phyloP scores from a whole-genome alignment of 2,329 filamentous ascomycete genomes.

The Fusarium agapanthi region DNA sequence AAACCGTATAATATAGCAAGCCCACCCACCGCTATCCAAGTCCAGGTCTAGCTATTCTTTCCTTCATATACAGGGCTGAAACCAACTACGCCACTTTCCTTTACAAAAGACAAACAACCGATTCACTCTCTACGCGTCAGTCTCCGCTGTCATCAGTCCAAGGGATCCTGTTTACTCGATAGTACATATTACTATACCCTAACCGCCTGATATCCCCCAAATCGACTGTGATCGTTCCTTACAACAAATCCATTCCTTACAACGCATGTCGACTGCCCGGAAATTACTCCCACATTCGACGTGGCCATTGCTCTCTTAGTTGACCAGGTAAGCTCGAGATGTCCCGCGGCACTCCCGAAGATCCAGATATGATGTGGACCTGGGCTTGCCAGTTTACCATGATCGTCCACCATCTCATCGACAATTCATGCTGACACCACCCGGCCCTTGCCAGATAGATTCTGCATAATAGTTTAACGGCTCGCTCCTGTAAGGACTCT shows the following conservation, averaged over 20 bases:
- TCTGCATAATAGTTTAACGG: constrained; percentile 39
- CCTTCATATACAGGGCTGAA: constrained; percentile 20
- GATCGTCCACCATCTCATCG: constrained; percentile 27
- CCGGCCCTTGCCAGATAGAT: constrained; percentile 40
- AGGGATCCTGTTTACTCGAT: constrained; percentile 32
- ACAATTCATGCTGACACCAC: constrained; percentile 42
- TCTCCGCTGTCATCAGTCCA: constrained; percentile 22
- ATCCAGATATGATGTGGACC: constrained; percentile 45
- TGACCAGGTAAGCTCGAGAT: constrained; percentile 42
- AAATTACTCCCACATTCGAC: constrained; percentile 44
- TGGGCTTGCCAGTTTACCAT: constrained; percentile 36
- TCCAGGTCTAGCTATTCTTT: constrained; percentile 23
- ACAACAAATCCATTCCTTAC: constrained; percentile 36
- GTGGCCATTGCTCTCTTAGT: constrained; percentile 45
- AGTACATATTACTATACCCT: constrained; percentile 34
- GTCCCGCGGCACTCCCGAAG: constrained; percentile 44
- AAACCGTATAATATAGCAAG: constrained; percentile 38
- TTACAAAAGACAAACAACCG: constrained; percentile 21
- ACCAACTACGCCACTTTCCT: constrained; percentile 42
- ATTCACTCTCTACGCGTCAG: constrained; percentile 23
- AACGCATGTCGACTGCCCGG: constrained; percentile 40
- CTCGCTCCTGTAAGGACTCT: constrained; percentile 29
- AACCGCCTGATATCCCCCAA: constrained; percentile 22
- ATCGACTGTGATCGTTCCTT: constrained; percentile 34
- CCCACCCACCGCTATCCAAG: constrained; percentile 24